These are phyloP conservation scores for Oryza australiensis DNA, from an alignment of 176 grass and related monocot genomes.

Conservation along the genomic window DNA sequence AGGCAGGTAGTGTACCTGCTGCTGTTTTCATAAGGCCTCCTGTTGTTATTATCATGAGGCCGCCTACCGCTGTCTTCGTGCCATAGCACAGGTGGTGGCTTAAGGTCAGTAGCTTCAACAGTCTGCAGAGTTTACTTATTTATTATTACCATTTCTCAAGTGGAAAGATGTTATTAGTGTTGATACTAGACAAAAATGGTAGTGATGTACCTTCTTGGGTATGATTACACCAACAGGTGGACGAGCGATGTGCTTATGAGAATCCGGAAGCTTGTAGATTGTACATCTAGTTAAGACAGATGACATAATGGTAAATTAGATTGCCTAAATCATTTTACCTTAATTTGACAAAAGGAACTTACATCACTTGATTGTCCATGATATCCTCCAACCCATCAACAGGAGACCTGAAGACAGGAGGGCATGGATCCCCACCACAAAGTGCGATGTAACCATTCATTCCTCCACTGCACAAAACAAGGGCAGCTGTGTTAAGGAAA, in stretches of 20 bases:
- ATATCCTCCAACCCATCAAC: constrained; percentile 81
- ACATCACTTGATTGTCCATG: constrained; percentile 99
- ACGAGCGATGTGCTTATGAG: constrained; percentile 76
- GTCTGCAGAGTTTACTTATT: constrained; percentile 44
- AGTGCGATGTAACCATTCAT: constrained; percentile 97
- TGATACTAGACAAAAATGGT: constrained; percentile 11
- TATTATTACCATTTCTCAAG: not conserved
- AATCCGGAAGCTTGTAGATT: constrained; percentile 94
- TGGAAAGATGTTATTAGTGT: not conserved
- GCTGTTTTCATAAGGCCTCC: constrained; percentile 61
- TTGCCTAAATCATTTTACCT: constrained; percentile 13
- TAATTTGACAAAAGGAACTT: constrained; percentile 40
- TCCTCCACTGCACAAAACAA: constrained; percentile 71
- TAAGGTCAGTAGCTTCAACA: constrained; percentile 81
- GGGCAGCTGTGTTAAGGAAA: constrained; percentile 23
- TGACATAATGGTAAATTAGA: constrained; percentile 30
- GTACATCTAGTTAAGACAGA: constrained; percentile 59
- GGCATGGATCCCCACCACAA: constrained; percentile 85
- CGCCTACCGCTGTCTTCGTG: constrained; percentile 89
- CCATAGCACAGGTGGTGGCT: constrained; percentile 92
- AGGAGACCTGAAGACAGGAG: constrained; percentile 87
- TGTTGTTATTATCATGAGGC: constrained; percentile 56
- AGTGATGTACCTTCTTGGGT: constrained; percentile 74
- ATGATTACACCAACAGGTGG: constrained; percentile 86
- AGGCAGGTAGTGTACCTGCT: constrained; percentile 31